Evolutionary conservation across 805 yeast species (phyloP).

Genomic region (Candida sithepensis): DNA sequence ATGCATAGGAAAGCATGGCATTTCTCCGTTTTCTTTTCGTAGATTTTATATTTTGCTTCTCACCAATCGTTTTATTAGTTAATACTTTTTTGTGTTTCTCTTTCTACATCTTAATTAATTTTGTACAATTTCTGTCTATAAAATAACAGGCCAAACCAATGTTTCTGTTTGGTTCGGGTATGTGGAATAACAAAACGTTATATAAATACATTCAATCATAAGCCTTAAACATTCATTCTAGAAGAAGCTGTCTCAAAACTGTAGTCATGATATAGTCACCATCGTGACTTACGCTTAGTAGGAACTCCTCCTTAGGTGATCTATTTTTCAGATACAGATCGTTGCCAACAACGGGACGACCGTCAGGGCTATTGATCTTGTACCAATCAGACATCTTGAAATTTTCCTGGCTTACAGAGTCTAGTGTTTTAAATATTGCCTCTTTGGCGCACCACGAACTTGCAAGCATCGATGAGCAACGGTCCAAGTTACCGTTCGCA

Average conservation of each 20-base stretch:
- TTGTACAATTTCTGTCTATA: constrained; percentile 1
- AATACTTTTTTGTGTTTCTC: background rate
- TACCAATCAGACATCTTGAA: constrained; percentile 64
- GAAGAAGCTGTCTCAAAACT: constrained; percentile 34
- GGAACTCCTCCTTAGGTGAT: constrained; percentile 40
- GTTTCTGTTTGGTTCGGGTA: background rate
- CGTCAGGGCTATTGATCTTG: constrained; percentile 33
- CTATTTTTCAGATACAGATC: constrained; percentile 25
- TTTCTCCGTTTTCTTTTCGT: too few species aligned
- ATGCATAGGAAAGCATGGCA: background rate
- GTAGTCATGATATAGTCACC: constrained; percentile 54
- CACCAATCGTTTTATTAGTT: background rate
- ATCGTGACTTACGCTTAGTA: constrained; percentile 63
- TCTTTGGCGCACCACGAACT: constrained; percentile 74
- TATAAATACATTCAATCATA: background rate
- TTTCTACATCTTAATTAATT: background rate
- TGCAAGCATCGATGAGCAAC: constrained; percentile 40
- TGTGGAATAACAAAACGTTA: background rate
- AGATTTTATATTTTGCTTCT: background rate
- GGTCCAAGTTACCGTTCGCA: constrained; percentile 17
- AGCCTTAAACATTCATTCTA: background rate
- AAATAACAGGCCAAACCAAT: background rate
- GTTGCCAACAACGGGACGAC: constrained; percentile 42
- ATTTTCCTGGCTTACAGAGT: constrained; percentile 40
- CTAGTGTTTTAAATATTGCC: constrained; percentile 64